Evolutionary conservation across 1,284 basidiomycete genomes (phyloP).

Genomic region (Sphaerobolus stellatus): DNA sequence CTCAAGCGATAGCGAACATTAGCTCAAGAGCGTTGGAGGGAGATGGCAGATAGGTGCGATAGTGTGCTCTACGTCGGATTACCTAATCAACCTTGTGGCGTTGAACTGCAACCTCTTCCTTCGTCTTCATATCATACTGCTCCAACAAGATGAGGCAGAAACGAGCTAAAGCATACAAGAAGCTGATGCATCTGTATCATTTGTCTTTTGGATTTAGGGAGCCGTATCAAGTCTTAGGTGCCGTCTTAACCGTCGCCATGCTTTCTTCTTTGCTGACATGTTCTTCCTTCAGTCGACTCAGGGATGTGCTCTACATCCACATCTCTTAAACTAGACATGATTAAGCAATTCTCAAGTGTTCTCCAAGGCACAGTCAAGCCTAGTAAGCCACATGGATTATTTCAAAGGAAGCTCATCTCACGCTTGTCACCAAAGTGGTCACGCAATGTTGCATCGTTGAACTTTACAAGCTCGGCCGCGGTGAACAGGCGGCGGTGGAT

Average conservation of each 20-base stretch:
- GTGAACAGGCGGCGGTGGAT: conserved; percentile 72
- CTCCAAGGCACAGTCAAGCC: conserved; percentile 85
- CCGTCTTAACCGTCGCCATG: conserved; percentile 7
- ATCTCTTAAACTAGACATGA: conserved; percentile 70
- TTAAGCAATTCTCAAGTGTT: conserved; percentile 69
- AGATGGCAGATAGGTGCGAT: too few relatives aligned
- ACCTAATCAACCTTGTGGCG: too few relatives aligned
- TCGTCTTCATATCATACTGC: too few relatives aligned
- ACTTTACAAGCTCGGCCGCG: conserved; percentile 77
- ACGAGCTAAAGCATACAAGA: conserved; percentile 87
- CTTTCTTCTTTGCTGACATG: conserved; percentile 9
- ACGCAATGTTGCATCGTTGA: conserved; percentile 94
- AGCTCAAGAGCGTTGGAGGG: too few relatives aligned
- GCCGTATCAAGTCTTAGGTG: conserved; percentile 88
- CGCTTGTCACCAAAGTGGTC: conserved; percentile 70
- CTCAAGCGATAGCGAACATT: too few relatives aligned
- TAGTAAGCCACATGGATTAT: conserved; percentile 57
- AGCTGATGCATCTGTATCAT: conserved; percentile 86
- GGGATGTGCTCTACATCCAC: conserved; percentile 75
- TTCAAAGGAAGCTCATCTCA: conserved; percentile 10
- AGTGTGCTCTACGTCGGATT: too few relatives aligned
- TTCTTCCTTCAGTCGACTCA: conserved; percentile 66
- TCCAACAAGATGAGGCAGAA: conserved; percentile 77
- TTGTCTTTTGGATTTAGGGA: conserved; percentile 85
- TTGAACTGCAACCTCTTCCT: too few relatives aligned